Evolutionary conservation across 2,329 filamentous ascomycete species (phyloP).

Genomic region (Cryphonectria parasitica): DNA sequence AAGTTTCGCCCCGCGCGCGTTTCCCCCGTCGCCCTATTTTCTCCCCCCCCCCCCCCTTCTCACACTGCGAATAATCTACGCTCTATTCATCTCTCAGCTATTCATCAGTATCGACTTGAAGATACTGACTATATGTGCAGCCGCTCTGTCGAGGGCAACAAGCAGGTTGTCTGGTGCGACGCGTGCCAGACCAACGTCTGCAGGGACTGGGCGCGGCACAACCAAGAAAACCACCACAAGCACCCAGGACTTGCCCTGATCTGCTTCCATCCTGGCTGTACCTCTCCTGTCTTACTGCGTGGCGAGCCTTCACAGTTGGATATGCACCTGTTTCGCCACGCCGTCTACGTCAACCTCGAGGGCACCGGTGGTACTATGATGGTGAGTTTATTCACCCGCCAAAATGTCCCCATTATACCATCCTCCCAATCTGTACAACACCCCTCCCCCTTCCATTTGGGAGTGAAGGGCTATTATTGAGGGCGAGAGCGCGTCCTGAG

Average conservation of each 20-base stretch:
- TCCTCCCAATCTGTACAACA: not conserved
- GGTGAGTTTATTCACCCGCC: not conserved
- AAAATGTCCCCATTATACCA: not conserved
- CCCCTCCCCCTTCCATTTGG: too few species aligned
- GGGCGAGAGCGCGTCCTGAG: not conserved
- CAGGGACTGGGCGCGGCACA: not conserved
- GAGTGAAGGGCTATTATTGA: not conserved
- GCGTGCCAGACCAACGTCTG: not conserved
- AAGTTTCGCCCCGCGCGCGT: too few species aligned
- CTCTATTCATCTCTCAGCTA: too few species aligned
- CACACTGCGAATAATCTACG: too few species aligned
- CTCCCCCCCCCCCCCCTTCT: too few species aligned
- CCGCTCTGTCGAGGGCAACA: not conserved
- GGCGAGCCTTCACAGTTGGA: not conserved
- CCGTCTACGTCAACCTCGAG: not conserved
- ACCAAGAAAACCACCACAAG: not conserved
- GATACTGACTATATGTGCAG: not conserved
- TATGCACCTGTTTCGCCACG: not conserved
- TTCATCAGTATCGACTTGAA: too few species aligned
- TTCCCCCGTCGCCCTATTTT: too few species aligned
- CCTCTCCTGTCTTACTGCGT: not conserved
- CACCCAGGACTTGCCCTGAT: not conserved
- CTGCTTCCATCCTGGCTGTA: not conserved
- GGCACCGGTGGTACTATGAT: not conserved
- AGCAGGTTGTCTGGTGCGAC: not conserved